Evolutionary conservation across 192 early-diverging fungal species (phyloP).

Genomic region (Coemansia sp.): DNA sequence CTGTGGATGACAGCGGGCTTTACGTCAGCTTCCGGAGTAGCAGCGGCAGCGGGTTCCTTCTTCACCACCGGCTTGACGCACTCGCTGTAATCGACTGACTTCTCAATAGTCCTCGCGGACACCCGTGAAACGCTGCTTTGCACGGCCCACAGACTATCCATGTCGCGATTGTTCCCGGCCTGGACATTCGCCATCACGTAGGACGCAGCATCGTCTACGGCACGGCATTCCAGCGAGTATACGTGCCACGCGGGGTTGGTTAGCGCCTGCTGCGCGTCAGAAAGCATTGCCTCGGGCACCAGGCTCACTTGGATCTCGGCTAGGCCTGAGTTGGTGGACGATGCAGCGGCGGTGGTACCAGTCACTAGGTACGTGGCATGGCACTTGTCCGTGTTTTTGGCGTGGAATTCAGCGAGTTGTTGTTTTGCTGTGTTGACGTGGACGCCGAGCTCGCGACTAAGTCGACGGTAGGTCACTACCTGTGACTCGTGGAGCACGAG

Average conservation of each 20-base stretch:
- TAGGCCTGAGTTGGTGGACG: neutral
- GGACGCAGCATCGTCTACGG: slow-evolving; percentile 8
- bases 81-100: neutral
- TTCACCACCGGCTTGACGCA: neutral
- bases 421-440: slow-evolving; percentile 45
- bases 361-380: slow-evolving; percentile 42
- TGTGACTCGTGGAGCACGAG: slow-evolving; percentile 43
- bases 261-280: slow-evolving; percentile 16
- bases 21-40: neutral
- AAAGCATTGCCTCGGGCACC: slow-evolving; percentile 28
- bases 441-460: slow-evolving; percentile 49
- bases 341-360: slow-evolving; percentile 7
- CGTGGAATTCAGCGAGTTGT: slow-evolving; percentile 34
- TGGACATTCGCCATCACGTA: slow-evolving; percentile 37
- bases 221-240: slow-evolving; percentile 34
- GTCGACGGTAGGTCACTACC: slow-evolving; percentile 49
- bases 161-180: slow-evolving; percentile 38
- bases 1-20: slow-evolving; percentile 3
- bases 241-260: slow-evolving; percentile 27
- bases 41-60: neutral
- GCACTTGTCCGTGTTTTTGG: slow-evolving; percentile 26
- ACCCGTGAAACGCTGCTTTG: slow-evolving; percentile 25
- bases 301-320: slow-evolving; percentile 27
- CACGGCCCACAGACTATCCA: slow-evolving; percentile 28
- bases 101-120: neutral